phyloP scores from a whole-genome alignment of 164 flowering plant genomes.

The Aristolochia fimbriata region DNA sequence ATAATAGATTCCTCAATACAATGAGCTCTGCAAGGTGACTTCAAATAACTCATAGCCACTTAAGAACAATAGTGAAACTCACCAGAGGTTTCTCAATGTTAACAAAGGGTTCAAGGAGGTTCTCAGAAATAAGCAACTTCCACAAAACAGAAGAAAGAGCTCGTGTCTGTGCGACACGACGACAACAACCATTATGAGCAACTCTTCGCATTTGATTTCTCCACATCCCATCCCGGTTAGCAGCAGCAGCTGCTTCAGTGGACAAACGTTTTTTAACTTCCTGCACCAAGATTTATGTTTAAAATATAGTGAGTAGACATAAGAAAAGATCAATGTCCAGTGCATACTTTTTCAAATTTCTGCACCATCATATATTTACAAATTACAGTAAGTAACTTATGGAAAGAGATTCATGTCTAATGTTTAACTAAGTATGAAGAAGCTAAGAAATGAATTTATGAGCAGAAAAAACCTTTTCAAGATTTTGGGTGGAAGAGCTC shows the following conservation, averaged over 20 bases:
- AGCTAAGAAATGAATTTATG: not conserved
- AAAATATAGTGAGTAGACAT: too few relatives aligned
- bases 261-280: slow-evolving; percentile 86
- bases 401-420: too few relatives aligned
- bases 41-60: too few relatives aligned
- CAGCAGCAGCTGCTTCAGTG: slow-evolving; percentile 75
- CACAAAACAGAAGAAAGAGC: slow-evolving; percentile 68
- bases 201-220: slow-evolving; percentile 90
- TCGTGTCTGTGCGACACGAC: slow-evolving; percentile 77
- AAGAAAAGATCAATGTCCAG: too few relatives aligned
- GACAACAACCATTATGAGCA: slow-evolving; percentile 98
- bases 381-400: too few relatives aligned
- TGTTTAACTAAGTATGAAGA: too few relatives aligned
- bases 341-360: slow-evolving; percentile 56
- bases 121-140: slow-evolving; percentile 76
- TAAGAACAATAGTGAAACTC: slow-evolving; percentile 3
- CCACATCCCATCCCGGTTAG: slow-evolving; percentile 86
- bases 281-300: slow-evolving; percentile 22
- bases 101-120: slow-evolving; percentile 50
- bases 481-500: slow-evolving; percentile 69
- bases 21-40: too few relatives aligned
- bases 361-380: slow-evolving; percentile 13
- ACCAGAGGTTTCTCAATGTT: slow-evolving; percentile 76
- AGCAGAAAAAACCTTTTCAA: slow-evolving; percentile 69
- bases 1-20: too few relatives aligned